These are phyloP conservation scores for Trametes punicea DNA, from an alignment of 768 basidiomycete species.

Conservation along the genomic window DNA sequence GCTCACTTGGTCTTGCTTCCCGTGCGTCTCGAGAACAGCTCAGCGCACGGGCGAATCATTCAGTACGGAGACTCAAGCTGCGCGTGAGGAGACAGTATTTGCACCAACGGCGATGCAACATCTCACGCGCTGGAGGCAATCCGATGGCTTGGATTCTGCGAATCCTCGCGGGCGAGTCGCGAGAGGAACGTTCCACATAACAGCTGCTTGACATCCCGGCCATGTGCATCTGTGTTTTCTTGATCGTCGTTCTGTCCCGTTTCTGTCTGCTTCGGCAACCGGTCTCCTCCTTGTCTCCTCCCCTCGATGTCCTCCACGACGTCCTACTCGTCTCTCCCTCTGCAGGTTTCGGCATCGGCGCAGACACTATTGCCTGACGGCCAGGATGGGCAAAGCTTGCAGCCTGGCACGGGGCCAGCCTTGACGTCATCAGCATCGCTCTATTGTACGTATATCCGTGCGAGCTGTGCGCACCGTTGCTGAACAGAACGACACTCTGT, in stretches of 20 bases:
- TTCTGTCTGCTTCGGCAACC: slow-evolving; percentile 2
- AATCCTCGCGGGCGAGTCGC: slow-evolving; percentile 8
- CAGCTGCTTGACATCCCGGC: not conserved
- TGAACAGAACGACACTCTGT: slow-evolving; percentile 5
- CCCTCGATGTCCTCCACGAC: slow-evolving; percentile 13
- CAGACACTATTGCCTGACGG: not conserved
- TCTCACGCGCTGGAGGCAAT: too few species aligned
- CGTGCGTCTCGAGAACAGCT: not conserved
- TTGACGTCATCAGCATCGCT: slow-evolving; percentile 21
- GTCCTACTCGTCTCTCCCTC: not conserved
- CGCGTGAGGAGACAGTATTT: too few species aligned
- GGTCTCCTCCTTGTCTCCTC: slow-evolving; percentile 6
- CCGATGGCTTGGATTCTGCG: too few species aligned
- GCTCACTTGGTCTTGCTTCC: not conserved
- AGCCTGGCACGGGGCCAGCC: not conserved
- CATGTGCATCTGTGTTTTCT: not conserved
- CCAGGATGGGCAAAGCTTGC: not conserved
- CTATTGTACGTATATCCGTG: slow-evolving; percentile 18
- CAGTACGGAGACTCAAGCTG: too few species aligned
- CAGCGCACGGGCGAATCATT: too few species aligned
- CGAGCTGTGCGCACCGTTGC: slow-evolving; percentile 9
- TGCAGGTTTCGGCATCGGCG: not conserved
- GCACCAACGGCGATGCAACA: too few species aligned
- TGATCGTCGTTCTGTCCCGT: not conserved
- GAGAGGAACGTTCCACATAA: slow-evolving; percentile 5